A percentile compares a stretch with the other conserved stretches of the same genome.
Evolutionary conservation across 805 yeast genomes (phyloP).

Genomic region (Candida boleticola): DNA sequence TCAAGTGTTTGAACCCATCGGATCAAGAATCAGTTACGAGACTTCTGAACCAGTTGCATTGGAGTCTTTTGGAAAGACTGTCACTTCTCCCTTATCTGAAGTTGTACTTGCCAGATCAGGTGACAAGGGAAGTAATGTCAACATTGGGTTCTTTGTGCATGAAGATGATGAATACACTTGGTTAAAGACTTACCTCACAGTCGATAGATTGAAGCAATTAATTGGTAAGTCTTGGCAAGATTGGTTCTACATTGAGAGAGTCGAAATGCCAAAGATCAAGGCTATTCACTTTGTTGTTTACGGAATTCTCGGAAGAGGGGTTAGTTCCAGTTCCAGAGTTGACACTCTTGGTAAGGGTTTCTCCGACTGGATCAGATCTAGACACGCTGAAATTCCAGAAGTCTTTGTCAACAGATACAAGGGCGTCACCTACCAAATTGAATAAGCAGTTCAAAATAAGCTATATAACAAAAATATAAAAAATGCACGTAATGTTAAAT

Average conservation of each 20-base stretch:
- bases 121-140: slow-evolving; percentile 14
- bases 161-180: slow-evolving; percentile 14
- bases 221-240: slow-evolving; percentile 15
- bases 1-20: slow-evolving; percentile 1
- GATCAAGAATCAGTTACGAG: slow-evolving; percentile 8
- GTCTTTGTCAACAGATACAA: slow-evolving; percentile 5
- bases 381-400: slow-evolving; percentile 10
- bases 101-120: slow-evolving; percentile 16
- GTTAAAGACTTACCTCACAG: slow-evolving; percentile 10
- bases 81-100: slow-evolving; percentile 6
- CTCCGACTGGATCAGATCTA: slow-evolving; percentile 11
- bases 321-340: slow-evolving; percentile 12
- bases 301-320: slow-evolving; percentile 15
- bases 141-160: slow-evolving; percentile 16
- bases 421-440: slow-evolving; percentile 7
- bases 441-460: no score
- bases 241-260: slow-evolving; percentile 12
- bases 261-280: slow-evolving; percentile 13
- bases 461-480: no score
- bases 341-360: slow-evolving; percentile 16
- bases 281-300: slow-evolving; percentile 18
- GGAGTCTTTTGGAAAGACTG: slow-evolving; percentile 11
- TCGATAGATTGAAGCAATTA: slow-evolving; percentile 7
- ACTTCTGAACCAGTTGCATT: slow-evolving; percentile 9
- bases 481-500: no score